Evolutionary conservation across 1,284 basidiomycete species (phyloP).

Genomic region (Sanghuangporus sanghuang): DNA sequence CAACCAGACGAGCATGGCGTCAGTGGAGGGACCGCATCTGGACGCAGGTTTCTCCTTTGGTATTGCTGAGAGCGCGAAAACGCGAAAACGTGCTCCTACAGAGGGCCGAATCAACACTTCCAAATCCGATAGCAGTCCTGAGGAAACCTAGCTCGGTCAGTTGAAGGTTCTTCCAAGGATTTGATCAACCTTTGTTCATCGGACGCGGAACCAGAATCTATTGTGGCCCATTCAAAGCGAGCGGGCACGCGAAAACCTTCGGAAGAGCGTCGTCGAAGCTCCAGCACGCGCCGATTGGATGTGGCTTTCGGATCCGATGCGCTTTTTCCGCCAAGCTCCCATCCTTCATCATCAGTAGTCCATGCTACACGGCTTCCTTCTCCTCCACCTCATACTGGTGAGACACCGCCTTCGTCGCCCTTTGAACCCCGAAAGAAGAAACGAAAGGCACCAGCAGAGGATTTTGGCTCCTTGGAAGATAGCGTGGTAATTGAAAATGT

Average conservation of each 20-base stretch:
- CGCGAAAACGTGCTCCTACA: slow-evolving; percentile 25
- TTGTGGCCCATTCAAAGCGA: not conserved
- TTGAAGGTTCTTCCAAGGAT: not conserved
- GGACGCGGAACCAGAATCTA: not conserved
- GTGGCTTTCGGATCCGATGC: slow-evolving; percentile 25
- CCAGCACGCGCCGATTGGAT: slow-evolving; percentile 19
- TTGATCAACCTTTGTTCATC: not conserved
- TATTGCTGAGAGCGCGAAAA: slow-evolving; percentile 44
- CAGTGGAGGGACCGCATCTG: not conserved
- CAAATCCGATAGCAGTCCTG: slow-evolving; percentile 15
- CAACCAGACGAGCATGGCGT: not conserved
- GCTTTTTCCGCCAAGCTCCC: slow-evolving; percentile 30
- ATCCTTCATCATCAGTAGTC: slow-evolving; percentile 20
- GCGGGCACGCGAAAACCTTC: not conserved
- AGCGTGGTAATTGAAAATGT: slow-evolving; percentile 11
- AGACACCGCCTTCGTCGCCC: slow-evolving; percentile 27
- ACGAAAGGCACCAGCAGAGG: not conserved
- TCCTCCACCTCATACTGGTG: slow-evolving; percentile 14
- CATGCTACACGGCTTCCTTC: slow-evolving; percentile 20
- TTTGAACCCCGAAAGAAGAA: slow-evolving; percentile 25
- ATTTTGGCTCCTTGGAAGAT: slow-evolving; percentile 18
- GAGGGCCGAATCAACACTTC: slow-evolving; percentile 1
- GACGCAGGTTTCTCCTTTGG: slow-evolving; percentile 24
- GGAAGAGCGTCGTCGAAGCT: not conserved
- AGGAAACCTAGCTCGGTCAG: not conserved